Conservation (phyloP, 441 rosid species). For the Macaranga tanarius region DNA sequence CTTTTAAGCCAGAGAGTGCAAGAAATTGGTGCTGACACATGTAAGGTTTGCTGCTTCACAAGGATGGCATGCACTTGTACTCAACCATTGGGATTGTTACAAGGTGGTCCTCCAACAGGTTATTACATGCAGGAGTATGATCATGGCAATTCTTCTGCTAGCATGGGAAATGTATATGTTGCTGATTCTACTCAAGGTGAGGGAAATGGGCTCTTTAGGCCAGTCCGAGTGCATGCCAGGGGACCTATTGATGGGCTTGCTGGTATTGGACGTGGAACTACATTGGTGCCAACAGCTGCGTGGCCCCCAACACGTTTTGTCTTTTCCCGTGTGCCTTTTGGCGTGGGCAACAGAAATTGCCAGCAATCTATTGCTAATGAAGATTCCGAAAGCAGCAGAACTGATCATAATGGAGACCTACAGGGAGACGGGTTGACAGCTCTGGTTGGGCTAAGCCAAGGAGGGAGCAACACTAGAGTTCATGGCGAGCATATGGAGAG, state of each 20-base stretch:
- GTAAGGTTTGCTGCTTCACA: conserved; percentile 78
- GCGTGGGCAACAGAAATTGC: conserved; percentile 67
- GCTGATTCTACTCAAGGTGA: conserved; percentile 73
- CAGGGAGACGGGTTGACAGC: conserved; percentile 92
- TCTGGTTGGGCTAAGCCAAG: conserved; percentile 81
- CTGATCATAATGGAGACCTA: conserved; percentile 66
- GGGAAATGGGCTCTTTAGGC: conserved; percentile 73
- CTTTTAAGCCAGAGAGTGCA: conserved; percentile 89
- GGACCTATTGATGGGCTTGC: conserved; percentile 96
- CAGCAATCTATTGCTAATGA: conserved; percentile 82
- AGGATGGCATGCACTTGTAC: conserved; percentile 77
- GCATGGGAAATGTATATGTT: conserved; percentile 64
- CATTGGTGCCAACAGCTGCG: conserved; percentile 72
- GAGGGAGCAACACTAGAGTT: conserved; percentile 47
- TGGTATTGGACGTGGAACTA: conserved; percentile 86
- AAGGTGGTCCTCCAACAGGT: conserved; percentile 50
- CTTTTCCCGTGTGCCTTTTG: conserved; percentile 87
- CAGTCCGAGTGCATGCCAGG: conserved; percentile 84
- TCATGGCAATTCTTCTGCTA: conserved; percentile 50
- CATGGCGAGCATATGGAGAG: conserved; percentile 60
- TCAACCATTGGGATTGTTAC: conserved; percentile 70
- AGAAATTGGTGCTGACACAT: conserved; percentile 84
- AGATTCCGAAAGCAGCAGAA: conserved; percentile 76
- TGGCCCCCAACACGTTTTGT: conserved; percentile 93
- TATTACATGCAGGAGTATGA: conserved; percentile 75